Evolutionary conservation across 2,329 filamentous ascomycete genomes (phyloP), one percentile per base, ranked within the genome.

Genomic region (Hymenotorrendiella dingleyae): DNA sequence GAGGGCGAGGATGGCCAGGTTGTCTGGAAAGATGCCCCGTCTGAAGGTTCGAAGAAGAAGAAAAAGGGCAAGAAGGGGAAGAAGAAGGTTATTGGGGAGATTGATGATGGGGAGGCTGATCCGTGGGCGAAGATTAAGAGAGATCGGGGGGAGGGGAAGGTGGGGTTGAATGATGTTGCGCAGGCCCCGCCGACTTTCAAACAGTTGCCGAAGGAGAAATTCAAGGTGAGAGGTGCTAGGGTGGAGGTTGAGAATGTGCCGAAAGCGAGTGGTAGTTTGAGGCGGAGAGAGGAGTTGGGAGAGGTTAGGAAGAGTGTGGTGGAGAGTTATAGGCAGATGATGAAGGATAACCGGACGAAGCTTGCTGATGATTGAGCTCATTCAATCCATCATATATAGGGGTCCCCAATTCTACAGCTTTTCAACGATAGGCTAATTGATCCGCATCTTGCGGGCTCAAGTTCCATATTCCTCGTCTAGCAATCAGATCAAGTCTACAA

Each of bases 201-300:
- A 11, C 61, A 55, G n/a, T 29, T 53, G 5, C 58, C 58, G 1
- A 61, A 45, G 39, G 56, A 59, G 43, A 62, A 63, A 37, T 61
- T 62, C 12, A 61, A 61, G 49, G 74, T 77, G 35, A 67, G 76
- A 19, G 80, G 80, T 0, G 82, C 82, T 0, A 73, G 71, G 52
- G 81, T 84, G 1, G 72, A 83, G 46, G 80, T 86, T 19, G 77
- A 71, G 2, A 78, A 84, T 60, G 75, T 89, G 32, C 85, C 85
- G 7, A 79, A 78, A 54, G 67, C 73, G 3, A 80, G 77, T 27
- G 86, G 84, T 11, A 86, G 82, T 69, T 67, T 90, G 65, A 75
- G 81, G 58, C 73, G 78, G 61, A 73, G 84, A 63, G 84, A 88
- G 59, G 84, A 88, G 64, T 60, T 91, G 45, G 79, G 81, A n/a